Evolutionary conservation across 1,139 yeast species (phyloP), one percentile per base, ranked within the genome.

Genomic region (Taphrina wiesneri): DNA sequence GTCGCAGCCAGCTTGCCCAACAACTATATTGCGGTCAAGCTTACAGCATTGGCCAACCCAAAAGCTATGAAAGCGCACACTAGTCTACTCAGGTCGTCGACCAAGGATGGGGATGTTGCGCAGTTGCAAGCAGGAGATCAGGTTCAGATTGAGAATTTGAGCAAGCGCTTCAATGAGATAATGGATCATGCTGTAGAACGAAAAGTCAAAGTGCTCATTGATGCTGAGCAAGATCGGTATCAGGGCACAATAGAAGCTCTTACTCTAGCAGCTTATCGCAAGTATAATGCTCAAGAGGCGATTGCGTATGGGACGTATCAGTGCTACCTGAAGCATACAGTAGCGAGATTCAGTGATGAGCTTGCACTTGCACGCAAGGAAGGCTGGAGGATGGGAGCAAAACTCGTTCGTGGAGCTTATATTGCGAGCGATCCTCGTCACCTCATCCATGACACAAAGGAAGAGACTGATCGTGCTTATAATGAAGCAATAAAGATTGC

Each of bases 341-440:
- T 86, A 1, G 81, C 81, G 32, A 82, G 88, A 71, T 79, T 92
- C 70, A 77, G 84, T 43, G 70, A 77, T 54, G 97, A 92, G 75
- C 84, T 85, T 71, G 78, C 80, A 69, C 79, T 86, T 69, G 97
- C 98, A 15, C 73, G 77, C 68, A 76, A 82, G 68, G 82, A 83
- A 69, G 74, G 73, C 57, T 92, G 91, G 77, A 83, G 88, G 74
- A 78, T 91, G 69, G 98, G 97, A 23, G 81, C 91, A 79, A 93
- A 93, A 77, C 82, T 93, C 67, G 99, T 93, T n/a, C 85, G 99
- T 76, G 99, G 99, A 70, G 99, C 99, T 6, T 93, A 93, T 79
- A 85, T 92, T 70, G 97, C 92, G 76, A 85, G 96, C 2, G 98
- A 93, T 78, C 83, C 87, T 52, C 81, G 87, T 70, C 82, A 97